Conservation (phyloP, 768 basidiomycete species). For the Pleurotus giganteus region DNA sequence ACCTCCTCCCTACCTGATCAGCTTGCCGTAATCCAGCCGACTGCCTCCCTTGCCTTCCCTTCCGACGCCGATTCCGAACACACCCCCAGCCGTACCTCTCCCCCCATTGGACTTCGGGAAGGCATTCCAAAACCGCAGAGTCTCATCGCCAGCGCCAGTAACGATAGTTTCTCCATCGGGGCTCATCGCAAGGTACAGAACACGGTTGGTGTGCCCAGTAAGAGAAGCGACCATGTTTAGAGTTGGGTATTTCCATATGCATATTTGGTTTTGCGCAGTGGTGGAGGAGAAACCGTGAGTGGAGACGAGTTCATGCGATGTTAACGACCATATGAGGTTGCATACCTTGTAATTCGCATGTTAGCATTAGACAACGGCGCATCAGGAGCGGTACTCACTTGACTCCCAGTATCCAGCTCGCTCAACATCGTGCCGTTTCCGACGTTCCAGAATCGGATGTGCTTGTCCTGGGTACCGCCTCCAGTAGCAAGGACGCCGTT, state of each 20-base stretch:
- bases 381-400: slow-evolving; percentile 51
- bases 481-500: slow-evolving; percentile 89
- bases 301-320: slow-evolving; percentile 95
- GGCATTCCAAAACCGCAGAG: slow-evolving; percentile 95
- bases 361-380: slow-evolving; percentile 8
- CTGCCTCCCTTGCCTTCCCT: slow-evolving; percentile 35
- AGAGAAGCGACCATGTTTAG: slow-evolving; percentile 93
- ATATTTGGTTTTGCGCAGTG: slow-evolving; percentile 93
- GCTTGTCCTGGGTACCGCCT: slow-evolving; percentile 98
- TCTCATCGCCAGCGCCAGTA: slow-evolving; percentile 97
- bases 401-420: slow-evolving; percentile 92
- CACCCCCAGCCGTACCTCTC: slow-evolving; percentile 34
- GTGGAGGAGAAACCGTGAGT: slow-evolving; percentile 97
- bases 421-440: slow-evolving; percentile 80
- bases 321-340: slow-evolving; percentile 95
- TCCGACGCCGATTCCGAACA: background rate
- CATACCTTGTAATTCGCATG: slow-evolving; percentile 71
- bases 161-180: slow-evolving; percentile 98
- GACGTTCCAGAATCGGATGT: slow-evolving; percentile 97
- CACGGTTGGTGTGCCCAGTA: slow-evolving; percentile 92
- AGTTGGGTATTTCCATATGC: slow-evolving; percentile 92
- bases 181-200: slow-evolving; percentile 95
- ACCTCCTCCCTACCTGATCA: slow-evolving; percentile 42
- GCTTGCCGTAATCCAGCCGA: slow-evolving; percentile 45
- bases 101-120: slow-evolving; percentile 63